Percentiles rank a stretch among this genome's conserved stretches.
phyloP scores from a whole-genome alignment of 2,329 filamentous ascomycete species.

The Catunica adiposa region DNA sequence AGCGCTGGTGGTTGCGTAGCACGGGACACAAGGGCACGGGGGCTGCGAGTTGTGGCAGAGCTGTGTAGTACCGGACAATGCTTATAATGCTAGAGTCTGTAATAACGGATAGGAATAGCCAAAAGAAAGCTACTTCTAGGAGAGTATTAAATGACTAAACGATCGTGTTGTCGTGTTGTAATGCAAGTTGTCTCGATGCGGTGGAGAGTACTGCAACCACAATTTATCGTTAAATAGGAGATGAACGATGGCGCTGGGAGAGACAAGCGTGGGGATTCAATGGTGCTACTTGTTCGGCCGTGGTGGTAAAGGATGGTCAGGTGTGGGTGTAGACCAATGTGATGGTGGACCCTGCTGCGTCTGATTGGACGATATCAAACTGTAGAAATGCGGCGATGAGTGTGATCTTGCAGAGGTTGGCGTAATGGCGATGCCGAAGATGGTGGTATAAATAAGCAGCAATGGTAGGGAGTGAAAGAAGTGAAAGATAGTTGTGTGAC shows the following conservation, averaged over 20 bases:
- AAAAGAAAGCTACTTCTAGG: not conserved
- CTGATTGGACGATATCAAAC: not conserved
- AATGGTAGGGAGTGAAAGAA: not conserved
- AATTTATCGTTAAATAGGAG: not conserved
- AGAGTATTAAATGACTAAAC: not conserved
- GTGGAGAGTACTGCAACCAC: not conserved
- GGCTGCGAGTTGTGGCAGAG: constrained; percentile 4
- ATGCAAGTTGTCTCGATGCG: not conserved
- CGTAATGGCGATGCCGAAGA: not conserved
- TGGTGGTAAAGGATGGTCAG: not conserved
- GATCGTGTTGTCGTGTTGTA: not conserved
- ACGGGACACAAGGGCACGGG: constrained; percentile 1
- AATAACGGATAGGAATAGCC: not conserved
- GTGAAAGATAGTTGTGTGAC: not conserved
- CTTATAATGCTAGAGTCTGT: not conserved
- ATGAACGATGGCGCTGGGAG: not conserved
- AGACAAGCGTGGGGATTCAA: not conserved
- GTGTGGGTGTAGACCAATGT: not conserved
- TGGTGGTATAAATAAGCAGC: not conserved
- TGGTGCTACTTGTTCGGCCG: not conserved
- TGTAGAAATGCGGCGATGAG: not conserved
- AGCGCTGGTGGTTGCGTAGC: constrained; percentile 2
- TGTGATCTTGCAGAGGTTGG: not conserved
- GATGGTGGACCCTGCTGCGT: not conserved
- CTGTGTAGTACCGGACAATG: not conserved